phyloP scores from a whole-genome alignment of 164 flowering plant species.

The Magnolia officinalis region DNA sequence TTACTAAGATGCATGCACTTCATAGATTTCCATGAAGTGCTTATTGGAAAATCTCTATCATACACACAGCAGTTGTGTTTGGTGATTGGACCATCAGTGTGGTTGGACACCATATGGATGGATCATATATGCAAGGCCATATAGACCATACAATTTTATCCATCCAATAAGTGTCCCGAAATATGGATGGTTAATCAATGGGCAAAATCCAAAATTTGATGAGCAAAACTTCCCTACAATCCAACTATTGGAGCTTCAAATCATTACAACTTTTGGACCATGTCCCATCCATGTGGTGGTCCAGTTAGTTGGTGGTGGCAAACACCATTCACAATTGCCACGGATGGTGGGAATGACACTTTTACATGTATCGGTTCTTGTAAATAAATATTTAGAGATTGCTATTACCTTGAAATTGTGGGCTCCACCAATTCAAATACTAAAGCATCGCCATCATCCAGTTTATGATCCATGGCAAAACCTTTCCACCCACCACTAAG shows the following conservation, averaged over 20 bases:
- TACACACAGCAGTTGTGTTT: neutral
- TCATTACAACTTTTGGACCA: neutral
- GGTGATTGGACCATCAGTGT: neutral
- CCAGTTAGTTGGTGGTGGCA: no score
- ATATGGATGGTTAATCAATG: neutral
- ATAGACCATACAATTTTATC: neutral
- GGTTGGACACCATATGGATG: neutral
- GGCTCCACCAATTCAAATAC: conserved; percentile 55
- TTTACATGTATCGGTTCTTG: no score
- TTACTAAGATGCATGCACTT: no score
- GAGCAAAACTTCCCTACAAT: neutral
- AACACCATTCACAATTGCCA: no score
- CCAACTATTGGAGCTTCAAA: neutral
- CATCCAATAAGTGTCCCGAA: neutral
- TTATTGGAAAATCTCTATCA: neutral
- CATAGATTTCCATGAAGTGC: neutral
- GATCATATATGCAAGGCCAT: neutral
- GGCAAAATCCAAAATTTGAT: neutral
- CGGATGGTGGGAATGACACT: no score
- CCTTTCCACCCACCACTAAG: conserved; percentile 73
- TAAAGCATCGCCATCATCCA: conserved; percentile 71
- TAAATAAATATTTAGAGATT: neutral
- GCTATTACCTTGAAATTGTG: conserved; percentile 48
- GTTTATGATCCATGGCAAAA: conserved; percentile 55
- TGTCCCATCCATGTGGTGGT: no score